These are phyloP conservation scores for Coniella lustricola DNA, from an alignment of 2,329 filamentous ascomycete genomes.

Conservation along the genomic window DNA sequence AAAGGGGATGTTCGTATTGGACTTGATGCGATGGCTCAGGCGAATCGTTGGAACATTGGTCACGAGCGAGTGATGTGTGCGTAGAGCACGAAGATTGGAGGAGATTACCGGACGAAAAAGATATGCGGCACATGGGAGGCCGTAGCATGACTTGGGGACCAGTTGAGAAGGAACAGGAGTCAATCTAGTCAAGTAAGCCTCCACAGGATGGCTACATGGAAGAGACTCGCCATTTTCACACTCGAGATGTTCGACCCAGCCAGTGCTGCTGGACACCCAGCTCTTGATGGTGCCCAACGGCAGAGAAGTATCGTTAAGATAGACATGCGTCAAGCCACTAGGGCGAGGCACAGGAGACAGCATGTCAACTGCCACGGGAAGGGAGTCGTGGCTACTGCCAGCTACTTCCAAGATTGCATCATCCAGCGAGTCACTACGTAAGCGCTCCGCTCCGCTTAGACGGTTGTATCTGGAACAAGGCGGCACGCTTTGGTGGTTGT, in stretches of 20 bases:
- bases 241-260: conserved; percentile 45
- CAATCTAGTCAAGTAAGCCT: not conserved
- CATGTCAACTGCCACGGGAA: conserved; percentile 10
- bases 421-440: conserved; percentile 7
- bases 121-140: conserved; percentile 38
- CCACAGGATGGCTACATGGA: conserved; percentile 20
- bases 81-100: conserved; percentile 44
- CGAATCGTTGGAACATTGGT: conserved; percentile 45
- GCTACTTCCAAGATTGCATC: conserved; percentile 8
- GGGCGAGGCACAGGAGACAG: conserved; percentile 11
- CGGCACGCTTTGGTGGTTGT: not conserved
- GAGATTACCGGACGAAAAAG: conserved; percentile 46
- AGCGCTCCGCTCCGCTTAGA: conserved; percentile 3
- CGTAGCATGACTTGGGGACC: conserved; percentile 19
- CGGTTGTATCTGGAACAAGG: not conserved
- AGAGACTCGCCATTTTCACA: conserved; percentile 33
- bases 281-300: conserved; percentile 35
- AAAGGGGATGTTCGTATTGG: no score
- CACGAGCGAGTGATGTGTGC: conserved; percentile 54
- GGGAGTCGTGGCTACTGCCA: conserved; percentile 5
- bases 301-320: conserved; percentile 43
- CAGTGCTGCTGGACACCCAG: conserved; percentile 36
- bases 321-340: conserved; percentile 45
- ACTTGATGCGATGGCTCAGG: conserved; percentile 12
- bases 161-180: no score